phyloP scores from a whole-genome alignment of 768 basidiomycete species.

The Boletus vermiculosoides region DNA sequence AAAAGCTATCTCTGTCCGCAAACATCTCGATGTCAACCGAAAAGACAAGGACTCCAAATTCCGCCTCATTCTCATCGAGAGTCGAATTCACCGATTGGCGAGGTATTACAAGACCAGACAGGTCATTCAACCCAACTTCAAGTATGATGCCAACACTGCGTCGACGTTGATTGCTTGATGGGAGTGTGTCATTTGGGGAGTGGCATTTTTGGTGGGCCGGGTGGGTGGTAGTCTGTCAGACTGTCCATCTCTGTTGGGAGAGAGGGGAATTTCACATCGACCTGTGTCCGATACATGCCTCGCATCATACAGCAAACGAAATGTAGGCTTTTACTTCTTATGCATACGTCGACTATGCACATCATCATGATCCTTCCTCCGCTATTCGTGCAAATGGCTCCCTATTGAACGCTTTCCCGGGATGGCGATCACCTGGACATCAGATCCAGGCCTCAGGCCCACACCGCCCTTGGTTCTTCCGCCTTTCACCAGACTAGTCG shows the following conservation, averaged over 20 bases:
- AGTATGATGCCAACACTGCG: constrained; percentile 95
- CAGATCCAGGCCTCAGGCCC: not conserved
- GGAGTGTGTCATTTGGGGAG: not conserved
- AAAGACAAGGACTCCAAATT: constrained; percentile 98
- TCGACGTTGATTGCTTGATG: constrained; percentile 82
- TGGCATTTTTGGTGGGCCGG: not conserved
- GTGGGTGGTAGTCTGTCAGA: not conserved
- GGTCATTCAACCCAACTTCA: constrained; percentile 97
- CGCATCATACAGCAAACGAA: constrained; percentile 9
- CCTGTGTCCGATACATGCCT: constrained; percentile 9
- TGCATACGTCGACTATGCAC: constrained; percentile 18
- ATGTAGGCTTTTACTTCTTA: constrained; percentile 22
- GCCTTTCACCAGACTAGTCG: not conserved
- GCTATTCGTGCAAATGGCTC: not conserved
- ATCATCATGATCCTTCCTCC: not conserved
- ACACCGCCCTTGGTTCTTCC: not conserved
- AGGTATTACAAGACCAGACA: constrained; percentile 99
- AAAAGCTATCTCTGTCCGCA: constrained; percentile 99
- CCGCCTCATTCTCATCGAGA: constrained; percentile 98
- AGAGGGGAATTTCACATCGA: not conserved
- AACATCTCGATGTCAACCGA: constrained; percentile 97
- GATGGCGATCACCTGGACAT: not conserved
- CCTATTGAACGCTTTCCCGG: not conserved
- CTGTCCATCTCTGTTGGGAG: not conserved
- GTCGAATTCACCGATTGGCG: constrained; percentile 95